Percentiles rank a stretch among this genome's conserved stretches.
Conservation (phyloP, 1,284 basidiomycete species). For the Malassezia dermatis region DNA sequence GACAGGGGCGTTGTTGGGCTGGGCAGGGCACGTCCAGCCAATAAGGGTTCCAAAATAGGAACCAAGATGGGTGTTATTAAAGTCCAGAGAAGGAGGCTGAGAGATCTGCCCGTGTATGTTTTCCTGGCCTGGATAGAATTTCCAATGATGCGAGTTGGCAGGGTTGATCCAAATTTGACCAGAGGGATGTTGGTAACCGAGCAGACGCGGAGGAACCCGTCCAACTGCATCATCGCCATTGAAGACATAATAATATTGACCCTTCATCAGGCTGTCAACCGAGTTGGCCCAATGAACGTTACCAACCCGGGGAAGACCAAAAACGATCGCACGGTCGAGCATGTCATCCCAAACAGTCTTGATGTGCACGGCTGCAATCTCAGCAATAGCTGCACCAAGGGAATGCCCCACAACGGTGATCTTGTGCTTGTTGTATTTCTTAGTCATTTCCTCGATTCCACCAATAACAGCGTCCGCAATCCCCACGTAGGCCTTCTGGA, state of each 20-base stretch:
- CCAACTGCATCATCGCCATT: constrained; percentile 16
- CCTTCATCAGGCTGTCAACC: constrained; percentile 8
- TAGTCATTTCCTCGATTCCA: constrained; percentile 1
- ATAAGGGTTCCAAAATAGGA: not conserved
- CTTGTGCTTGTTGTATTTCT: constrained; percentile 1
- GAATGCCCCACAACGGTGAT: constrained; percentile 16
- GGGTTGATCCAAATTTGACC: constrained; percentile 21
- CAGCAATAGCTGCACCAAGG: constrained; percentile 10
- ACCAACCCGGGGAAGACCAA: constrained; percentile 20
- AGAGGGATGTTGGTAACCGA: constrained; percentile 19
- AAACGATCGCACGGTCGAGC: constrained; percentile 5
- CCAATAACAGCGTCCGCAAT: constrained; percentile 1
- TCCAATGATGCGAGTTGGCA: constrained; percentile 12
- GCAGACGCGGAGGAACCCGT: constrained; percentile 11
- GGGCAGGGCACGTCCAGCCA: not conserved
- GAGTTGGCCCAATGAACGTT: constrained; percentile 17
- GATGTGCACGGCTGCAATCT: constrained; percentile 1
- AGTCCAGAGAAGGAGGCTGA: not conserved
- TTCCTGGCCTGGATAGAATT: constrained; percentile 19
- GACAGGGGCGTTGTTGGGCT: not conserved
- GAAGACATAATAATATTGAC: constrained; percentile 9
- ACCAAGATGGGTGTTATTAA: not conserved
- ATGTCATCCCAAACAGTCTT: constrained; percentile 19
- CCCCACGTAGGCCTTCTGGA: constrained; percentile 11
- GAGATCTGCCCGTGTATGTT: constrained; percentile 11